Base-by-base conservation (phyloP, 306 rosid genomes). In the Dalbergia oliveri region DNA sequence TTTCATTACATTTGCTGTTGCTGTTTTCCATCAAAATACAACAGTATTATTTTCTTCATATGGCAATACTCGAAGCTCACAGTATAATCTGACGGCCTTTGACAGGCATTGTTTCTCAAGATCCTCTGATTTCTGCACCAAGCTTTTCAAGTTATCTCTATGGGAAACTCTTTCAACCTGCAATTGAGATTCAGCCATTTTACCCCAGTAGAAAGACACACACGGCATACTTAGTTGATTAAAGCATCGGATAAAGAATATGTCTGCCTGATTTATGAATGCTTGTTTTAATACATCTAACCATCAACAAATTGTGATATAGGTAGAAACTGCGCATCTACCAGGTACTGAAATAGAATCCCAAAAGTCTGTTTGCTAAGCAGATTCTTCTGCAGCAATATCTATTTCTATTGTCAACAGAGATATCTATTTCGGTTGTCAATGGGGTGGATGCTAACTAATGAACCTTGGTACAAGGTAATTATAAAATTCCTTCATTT, bases 101-200 rank as follows among this genome's bases (percentile, higher is more conserved):
- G 87, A 64, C 78, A 95, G 98, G 49, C 99, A 95, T 87, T 89
- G 99, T 83, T 93, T 93, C 87, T 95, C 99, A 5, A 95, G 94
- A 82, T 88, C 90, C 89, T 93, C 99, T n/a, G 99, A 93, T 89
- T 95, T 95, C 88, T 86, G 99, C 81, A 88, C 96, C 84, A 93
- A 95, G 80, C 88, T 90, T 89, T 78, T 90, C 88, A 91, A 72
- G 88, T 89, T 91, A 85, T 95, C 99, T 87, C 86, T 90, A 87
- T 91, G 98, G 57, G 96, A 89, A 69, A 95, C 99, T 79, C 97
- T 89, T 84, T 92, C 97, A 73, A 91, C 94, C 98, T 93, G 93
- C 74, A 76, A 69, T 79, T 45, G 21, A 57, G 23, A 81, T 35
- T 51, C 51, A 84, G 63, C 79, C 44, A 88, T 33, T 26, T 79